Percentiles rank a stretch among this genome's conserved stretches.
These are phyloP conservation scores for Podosphaera fusca DNA, from an alignment of 2,329 filamentous ascomycete species.

Conservation along the genomic window DNA sequence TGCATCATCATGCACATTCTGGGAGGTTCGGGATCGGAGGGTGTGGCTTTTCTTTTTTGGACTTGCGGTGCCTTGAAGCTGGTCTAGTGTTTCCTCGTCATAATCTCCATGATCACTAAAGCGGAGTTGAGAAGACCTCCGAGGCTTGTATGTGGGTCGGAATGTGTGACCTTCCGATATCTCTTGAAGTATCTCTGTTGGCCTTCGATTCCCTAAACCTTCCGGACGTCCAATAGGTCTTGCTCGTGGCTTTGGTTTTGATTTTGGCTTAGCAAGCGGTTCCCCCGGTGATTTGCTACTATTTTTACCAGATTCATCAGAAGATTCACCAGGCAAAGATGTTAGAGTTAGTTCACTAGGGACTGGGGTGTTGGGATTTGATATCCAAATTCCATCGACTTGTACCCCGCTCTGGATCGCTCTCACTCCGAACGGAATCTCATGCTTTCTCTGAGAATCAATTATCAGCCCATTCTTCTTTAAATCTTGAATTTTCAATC, in stretches of 20 bases:
- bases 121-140: slow-evolving; percentile 15
- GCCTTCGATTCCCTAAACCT: neutral
- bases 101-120: slow-evolving; percentile 13
- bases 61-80: slow-evolving; percentile 9
- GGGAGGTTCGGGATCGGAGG: slow-evolving; percentile 6
- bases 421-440: slow-evolving; percentile 67
- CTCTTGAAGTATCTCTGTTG: neutral
- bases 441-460: slow-evolving; percentile 21
- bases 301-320: slow-evolving; percentile 4
- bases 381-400: slow-evolving; percentile 65
- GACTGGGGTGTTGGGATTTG: slow-evolving; percentile 10
- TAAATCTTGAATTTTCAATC: slow-evolving; percentile 28
- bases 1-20: slow-evolving; percentile 3
- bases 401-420: slow-evolving; percentile 66
- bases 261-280: neutral
- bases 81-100: slow-evolving; percentile 11
- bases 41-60: slow-evolving; percentile 6
- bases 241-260: neutral
- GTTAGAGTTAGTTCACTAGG: slow-evolving; percentile 8
- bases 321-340: slow-evolving; percentile 5
- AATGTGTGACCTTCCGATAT: neutral
- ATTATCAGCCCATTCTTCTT: slow-evolving; percentile 24
- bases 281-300: slow-evolving; percentile 1
- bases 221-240: neutral
- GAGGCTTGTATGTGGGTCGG: slow-evolving; percentile 15